Base-by-base conservation (phyloP, 371 early-diverging fungal species). In the Circinella minor region DNA sequence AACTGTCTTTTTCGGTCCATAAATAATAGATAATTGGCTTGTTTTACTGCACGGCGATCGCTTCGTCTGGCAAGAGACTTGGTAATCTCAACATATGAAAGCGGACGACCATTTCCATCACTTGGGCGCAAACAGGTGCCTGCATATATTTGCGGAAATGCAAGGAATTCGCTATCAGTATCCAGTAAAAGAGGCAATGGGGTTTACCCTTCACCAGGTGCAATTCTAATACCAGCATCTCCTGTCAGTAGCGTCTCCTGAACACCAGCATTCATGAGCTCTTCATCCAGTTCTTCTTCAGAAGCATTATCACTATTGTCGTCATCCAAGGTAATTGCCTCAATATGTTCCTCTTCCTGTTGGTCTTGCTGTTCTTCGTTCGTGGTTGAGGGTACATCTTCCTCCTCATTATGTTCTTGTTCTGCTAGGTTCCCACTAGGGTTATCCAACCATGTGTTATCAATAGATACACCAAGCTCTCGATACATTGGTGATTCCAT, bases 391-490 rank as follows among this genome's bases (percentile, higher is more conserved):
- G 27, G 27, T 2, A 27, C 27, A 27, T 27, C 27, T 27, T 27
- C 2, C 27, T 27, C 27, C 27, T 27, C 27, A 2, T 27, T 0
- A 27, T 27, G 27, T 27, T 27, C 27, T 2, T 27, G 27, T 27
- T 27, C 27, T 27, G 27, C 27, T 27, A 27, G 27, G 27, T 27
- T 27, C 27, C 27, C 27, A 27, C 27, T 27, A 60, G 27, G 57
- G 39, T 51, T 17, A 54, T 43, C 4, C 55, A 54, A 14, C 71
- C 63, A 66, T 34, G n/a, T 36, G 39, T 60, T 55, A 62, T 20
- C 61, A 34, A 71, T 38, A 14, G 11, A 18, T 47, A 63, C 62
- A 36, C 62, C 54, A 43, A 61, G 55, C 47, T 60, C 47, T 60
- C 36, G 60, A 61, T 67, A 67, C 36, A 61, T 20, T 13, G 61